Evolutionary conservation across 768 basidiomycete species (phyloP).

Genomic region (Porpolomopsis calyptriformis): DNA sequence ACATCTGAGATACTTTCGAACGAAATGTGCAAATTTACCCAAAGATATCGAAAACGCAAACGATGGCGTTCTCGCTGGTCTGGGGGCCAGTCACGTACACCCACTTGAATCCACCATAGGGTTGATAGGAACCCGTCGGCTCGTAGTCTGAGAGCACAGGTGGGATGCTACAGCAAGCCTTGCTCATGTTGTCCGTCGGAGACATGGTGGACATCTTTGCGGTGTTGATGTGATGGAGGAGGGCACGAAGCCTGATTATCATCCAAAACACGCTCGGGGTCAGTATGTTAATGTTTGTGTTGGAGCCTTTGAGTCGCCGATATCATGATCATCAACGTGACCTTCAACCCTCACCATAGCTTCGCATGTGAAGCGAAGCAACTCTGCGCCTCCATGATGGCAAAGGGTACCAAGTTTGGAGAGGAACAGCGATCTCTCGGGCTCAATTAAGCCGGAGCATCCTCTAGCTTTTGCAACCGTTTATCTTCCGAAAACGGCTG

Average conservation of each 20-base stretch:
- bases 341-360: slow-evolving; percentile 31
- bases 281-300: slow-evolving; percentile 8
- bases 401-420: slow-evolving; percentile 42
- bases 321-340: too few relatives aligned
- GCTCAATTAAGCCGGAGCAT: slow-evolving; percentile 79
- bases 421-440: slow-evolving; percentile 35
- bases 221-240: slow-evolving; percentile 28
- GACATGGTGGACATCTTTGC: slow-evolving; percentile 28
- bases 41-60: slow-evolving; percentile 57
- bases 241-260: slow-evolving; percentile 26
- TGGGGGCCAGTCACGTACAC: slow-evolving; percentile 43
- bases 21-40: slow-evolving; percentile 25
- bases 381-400: slow-evolving; percentile 40
- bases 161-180: slow-evolving; percentile 45
- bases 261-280: slow-evolving; percentile 9
- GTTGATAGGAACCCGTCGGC: slow-evolving; percentile 39
- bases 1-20: not conserved
- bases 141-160: slow-evolving; percentile 43
- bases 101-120: slow-evolving; percentile 38
- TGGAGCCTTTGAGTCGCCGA: too few relatives aligned
- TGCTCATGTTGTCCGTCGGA: slow-evolving; percentile 29
- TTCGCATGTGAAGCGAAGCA: slow-evolving; percentile 29
- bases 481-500: slow-evolving; percentile 30
- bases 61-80: slow-evolving; percentile 38
- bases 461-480: slow-evolving; percentile 31